Conservation (phyloP, 1,139 yeast genomes). For the Pichia sp. region DNA sequence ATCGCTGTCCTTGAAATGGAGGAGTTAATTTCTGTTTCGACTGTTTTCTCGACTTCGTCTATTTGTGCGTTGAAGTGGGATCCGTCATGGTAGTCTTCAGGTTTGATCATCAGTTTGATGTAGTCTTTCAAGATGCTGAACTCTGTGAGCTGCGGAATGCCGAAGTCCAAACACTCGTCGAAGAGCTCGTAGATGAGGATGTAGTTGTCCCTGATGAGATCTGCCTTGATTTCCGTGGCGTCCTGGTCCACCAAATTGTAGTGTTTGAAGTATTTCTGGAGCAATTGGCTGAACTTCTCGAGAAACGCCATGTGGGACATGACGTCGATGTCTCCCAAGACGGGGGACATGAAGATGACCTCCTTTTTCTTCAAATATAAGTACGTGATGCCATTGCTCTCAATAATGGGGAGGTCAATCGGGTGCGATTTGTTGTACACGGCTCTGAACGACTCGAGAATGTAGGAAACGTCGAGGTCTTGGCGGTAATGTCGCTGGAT, state of each 20-base stretch:
- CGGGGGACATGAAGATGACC: constrained; percentile 44
- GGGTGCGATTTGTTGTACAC: constrained; percentile 19
- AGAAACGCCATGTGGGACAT: constrained; percentile 59
- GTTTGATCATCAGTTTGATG: constrained; percentile 38
- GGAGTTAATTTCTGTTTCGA: constrained; percentile 44
- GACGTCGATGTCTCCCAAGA: constrained; percentile 48
- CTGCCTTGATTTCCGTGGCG: constrained; percentile 35
- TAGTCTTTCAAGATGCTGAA: constrained; percentile 67
- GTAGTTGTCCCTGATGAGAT: constrained; percentile 59
- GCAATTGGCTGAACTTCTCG: constrained; percentile 51
- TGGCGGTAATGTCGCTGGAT: constrained; percentile 58
- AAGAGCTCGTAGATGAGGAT: constrained; percentile 65
- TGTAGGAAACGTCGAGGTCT: constrained; percentile 44
- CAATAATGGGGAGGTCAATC: constrained; percentile 13
- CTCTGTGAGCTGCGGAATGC: constrained; percentile 71
- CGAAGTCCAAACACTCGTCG: constrained; percentile 71
- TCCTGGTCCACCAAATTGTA: constrained; percentile 15
- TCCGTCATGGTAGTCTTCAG: constrained; percentile 20
- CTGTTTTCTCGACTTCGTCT: constrained; percentile 20
- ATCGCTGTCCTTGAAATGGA: constrained; percentile 69
- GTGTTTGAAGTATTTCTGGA: constrained; percentile 47
- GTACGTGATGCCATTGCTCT: constrained; percentile 48
- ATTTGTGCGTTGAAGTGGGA: constrained; percentile 22
- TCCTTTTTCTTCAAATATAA: constrained; percentile 55
- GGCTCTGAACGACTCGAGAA: constrained; percentile 37